Percentiles rank a stretch among this genome's conserved stretches.
Conservation (phyloP, 1,284 basidiomycete genomes). For the Cystobasidium slooffiae region DNA sequence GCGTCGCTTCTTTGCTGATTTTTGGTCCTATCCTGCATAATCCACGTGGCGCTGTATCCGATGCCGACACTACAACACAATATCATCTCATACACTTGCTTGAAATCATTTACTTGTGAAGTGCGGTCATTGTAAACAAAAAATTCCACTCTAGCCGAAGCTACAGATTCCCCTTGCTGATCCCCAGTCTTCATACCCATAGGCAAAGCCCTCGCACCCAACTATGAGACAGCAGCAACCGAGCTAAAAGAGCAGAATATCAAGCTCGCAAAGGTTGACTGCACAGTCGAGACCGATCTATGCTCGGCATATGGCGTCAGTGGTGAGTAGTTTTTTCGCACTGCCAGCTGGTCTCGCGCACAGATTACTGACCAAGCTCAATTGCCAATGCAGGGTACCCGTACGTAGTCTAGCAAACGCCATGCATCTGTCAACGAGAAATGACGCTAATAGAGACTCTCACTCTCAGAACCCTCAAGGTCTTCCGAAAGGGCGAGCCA, state of each 20-base stretch:
- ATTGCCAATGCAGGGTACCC: constrained; percentile 89
- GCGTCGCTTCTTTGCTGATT: no score
- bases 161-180: no score
- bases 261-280: constrained; percentile 80
- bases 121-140: no score
- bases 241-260: constrained; percentile 85
- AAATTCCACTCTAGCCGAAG: no score
- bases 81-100: no score
- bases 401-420: constrained; percentile 61
- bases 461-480: constrained; percentile 67
- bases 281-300: constrained; percentile 74
- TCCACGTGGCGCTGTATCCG: not conserved
- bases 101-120: no score
- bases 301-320: constrained; percentile 61
- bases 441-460: not conserved
- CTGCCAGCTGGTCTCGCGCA: no score
- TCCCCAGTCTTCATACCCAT: constrained; percentile 54
- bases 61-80: no score
- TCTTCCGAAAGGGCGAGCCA: constrained; percentile 83
- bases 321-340: constrained; percentile 34
- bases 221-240: constrained; percentile 96
- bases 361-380: constrained; percentile 56
- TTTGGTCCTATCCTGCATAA: not conserved
- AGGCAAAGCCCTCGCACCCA: constrained; percentile 67
- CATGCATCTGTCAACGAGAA: not conserved